Evolutionary conservation across 306 rosid species (phyloP).

Genomic region (Casuarina equisetifolia): DNA sequence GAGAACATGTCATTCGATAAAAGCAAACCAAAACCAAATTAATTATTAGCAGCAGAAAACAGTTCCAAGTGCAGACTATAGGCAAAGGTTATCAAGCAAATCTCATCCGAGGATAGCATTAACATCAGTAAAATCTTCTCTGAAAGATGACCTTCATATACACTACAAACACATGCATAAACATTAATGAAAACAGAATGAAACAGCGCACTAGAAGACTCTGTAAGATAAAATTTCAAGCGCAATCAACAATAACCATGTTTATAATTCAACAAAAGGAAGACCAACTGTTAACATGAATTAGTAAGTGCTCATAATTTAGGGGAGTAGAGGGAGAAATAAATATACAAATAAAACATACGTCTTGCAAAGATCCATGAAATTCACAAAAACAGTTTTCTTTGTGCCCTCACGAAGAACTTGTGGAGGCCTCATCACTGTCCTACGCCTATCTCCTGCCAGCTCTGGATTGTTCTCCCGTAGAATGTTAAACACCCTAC

Average conservation of each 20-base stretch:
- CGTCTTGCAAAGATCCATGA: constrained; percentile 58
- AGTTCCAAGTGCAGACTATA: neutral
- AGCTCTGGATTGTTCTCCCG: constrained; percentile 63
- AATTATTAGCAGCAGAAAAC: neutral
- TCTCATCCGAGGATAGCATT: neutral
- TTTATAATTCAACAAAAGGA: neutral
- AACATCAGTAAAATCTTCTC: neutral
- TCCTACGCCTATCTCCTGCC: constrained; percentile 59
- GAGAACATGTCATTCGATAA: neutral
- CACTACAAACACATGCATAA: neutral
- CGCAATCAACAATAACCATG: neutral
- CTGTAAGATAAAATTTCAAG: neutral
- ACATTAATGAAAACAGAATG: neutral
- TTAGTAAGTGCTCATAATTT: neutral
- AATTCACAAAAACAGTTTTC: constrained; percentile 62
- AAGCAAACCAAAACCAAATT: neutral
- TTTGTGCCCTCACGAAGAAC: constrained; percentile 64
- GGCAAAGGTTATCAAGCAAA: neutral
- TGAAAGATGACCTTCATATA: neutral
- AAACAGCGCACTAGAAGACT: no score
- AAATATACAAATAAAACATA: constrained; percentile 6
- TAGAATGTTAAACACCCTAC: constrained; percentile 53
- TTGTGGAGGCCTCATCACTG: constrained; percentile 70
- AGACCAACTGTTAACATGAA: neutral
- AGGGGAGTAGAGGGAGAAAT: neutral